Percentiles rank a stretch among this genome's conserved stretches.
These are phyloP conservation scores for Paulownia fortunei DNA, from an alignment of 257 asterid species.

Conservation along the genomic window DNA sequence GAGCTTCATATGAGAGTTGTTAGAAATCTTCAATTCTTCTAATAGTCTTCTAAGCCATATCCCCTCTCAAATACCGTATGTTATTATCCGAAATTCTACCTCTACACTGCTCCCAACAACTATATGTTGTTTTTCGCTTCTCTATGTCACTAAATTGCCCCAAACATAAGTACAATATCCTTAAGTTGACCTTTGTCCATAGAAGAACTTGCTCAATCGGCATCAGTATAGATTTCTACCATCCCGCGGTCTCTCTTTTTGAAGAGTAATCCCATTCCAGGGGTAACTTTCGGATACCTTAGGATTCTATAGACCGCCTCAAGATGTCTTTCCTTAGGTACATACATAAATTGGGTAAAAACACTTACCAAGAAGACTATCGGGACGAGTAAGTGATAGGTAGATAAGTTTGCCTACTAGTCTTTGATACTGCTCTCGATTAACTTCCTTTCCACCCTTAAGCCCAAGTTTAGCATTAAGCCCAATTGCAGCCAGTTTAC, in stretches of 20 bases:
- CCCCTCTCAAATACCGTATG: neutral
- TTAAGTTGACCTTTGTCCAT: neutral
- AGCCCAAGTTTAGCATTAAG: neutral
- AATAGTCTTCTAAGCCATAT: neutral
- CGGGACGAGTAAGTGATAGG: neutral
- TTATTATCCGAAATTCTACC: neutral
- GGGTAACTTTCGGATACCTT: neutral
- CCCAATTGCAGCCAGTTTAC: neutral
- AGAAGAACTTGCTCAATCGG: neutral
- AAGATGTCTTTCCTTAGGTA: too few species aligned
- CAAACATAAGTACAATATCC: neutral
- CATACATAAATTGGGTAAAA: too few species aligned
- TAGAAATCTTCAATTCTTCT: neutral
- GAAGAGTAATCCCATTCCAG: neutral
- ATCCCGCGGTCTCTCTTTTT: neutral
- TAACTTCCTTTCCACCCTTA: neutral
- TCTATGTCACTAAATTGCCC: neutral
- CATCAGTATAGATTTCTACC: too few species aligned
- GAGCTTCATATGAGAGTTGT: neutral
- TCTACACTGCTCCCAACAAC: neutral
- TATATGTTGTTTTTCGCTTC: neutral
- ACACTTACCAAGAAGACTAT: too few species aligned
- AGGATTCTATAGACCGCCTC: too few species aligned
- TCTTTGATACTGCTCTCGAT: neutral
- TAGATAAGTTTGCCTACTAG: neutral